Base-by-base conservation (phyloP, 345 rosid species). In the Hibiscus syriacus region DNA sequence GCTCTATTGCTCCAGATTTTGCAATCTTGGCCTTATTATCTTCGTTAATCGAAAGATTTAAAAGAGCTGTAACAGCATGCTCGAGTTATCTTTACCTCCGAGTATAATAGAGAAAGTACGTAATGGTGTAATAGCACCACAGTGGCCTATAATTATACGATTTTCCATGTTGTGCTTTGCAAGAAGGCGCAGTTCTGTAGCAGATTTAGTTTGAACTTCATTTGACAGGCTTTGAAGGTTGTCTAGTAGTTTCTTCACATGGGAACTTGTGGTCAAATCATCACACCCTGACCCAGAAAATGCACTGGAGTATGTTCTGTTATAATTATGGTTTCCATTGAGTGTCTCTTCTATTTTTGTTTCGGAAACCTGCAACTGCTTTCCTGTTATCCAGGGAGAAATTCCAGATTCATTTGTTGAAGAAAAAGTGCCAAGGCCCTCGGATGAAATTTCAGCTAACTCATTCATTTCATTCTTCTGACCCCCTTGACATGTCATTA, bases 31-130 rank as follows among this genome's bases (percentile, higher is more conserved):
- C 81, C 77, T 86, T 94, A 76, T 86, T 89, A 36, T 81, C 82
- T 72, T 91, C 90, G 66, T 82, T 83, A 71, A 94, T 89, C 25
- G 97, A 94, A 67, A 94, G 82, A 79, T 94, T 94, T 66, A 94
- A 78, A 75, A 94, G 81, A 14, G 99, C 89, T 0, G 97, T 87
- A 61, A 89, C 97, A 23, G 95, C 91, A 19, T 91, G 96, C 77
- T 94, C 99, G 99, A 0, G 89, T 83, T 72, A 66, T 55, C 80
- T 79, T 80, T 70, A 80, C 83, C 23, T 84, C 83, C 4, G 97
- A 85, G 78, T 86, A 85, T 32, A 87, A 77, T 64, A 89, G 85
- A 38, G 90, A 80, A 72, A 91, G 81, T 73, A 72, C 89, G 81
- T 73, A 94, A 82, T 19, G 90, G 88, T 27, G 69, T 41, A 27